Percentiles rank a stretch among this genome's conserved stretches.
Evolutionary conservation across 148 eudicot genomes (phyloP).

Genomic region (Silene uniflora): DNA sequence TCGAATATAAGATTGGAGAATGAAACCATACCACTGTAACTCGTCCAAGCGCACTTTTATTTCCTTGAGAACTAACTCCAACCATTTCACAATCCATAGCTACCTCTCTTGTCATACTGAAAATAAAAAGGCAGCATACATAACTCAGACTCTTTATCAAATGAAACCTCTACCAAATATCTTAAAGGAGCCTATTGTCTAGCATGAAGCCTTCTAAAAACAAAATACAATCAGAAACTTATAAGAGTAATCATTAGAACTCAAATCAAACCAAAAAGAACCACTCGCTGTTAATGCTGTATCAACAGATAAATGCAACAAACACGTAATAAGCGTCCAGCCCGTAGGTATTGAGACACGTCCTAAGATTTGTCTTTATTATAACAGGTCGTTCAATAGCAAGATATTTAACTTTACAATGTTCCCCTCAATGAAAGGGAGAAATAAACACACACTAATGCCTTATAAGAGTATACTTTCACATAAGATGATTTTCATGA

Average conservation of each 20-base stretch:
- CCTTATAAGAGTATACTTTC: neutral
- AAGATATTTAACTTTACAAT: neutral
- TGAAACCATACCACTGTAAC: conserved; percentile 70
- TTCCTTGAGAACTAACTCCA: conserved; percentile 77
- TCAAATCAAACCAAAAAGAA: neutral
- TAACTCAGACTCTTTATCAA: neutral
- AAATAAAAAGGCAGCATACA: conserved; percentile 8
- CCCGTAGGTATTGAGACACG: neutral
- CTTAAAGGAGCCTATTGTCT: neutral
- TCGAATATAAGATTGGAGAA: conserved; percentile 1
- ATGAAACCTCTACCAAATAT: neutral
- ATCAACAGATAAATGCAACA: neutral
- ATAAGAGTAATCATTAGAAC: neutral
- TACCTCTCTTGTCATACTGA: conserved; percentile 65
- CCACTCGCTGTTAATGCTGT: neutral
- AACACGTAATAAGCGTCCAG: neutral
- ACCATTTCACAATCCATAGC: conserved; percentile 99
- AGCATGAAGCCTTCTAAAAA: neutral
- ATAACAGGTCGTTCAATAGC: neutral
- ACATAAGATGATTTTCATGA: neutral
- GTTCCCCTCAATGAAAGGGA: neutral
- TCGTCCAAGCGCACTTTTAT: conserved; percentile 95
- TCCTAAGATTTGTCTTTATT: neutral
- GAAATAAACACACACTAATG: neutral
- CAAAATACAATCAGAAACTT: neutral